Evolutionary conservation across 768 basidiomycete species (phyloP), one percentile per base, ranked within the genome.

Genomic region (Candolleomyces eurysporus): DNA sequence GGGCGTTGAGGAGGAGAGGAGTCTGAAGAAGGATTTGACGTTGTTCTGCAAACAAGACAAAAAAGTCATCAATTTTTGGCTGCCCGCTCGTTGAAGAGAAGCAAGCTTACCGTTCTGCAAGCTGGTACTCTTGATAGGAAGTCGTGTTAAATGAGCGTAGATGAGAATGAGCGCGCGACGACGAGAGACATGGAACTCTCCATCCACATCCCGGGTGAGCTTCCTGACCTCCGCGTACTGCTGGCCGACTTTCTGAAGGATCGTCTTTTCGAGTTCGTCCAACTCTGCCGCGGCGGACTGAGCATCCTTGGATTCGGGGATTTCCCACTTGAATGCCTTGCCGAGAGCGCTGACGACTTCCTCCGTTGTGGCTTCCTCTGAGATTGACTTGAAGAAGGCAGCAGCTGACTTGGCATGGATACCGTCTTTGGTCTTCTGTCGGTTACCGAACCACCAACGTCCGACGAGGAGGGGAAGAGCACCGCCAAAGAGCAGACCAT

Each of bases 371-470:
- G 90, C 88, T 26, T 89, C 87, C 69, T 99, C 96, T 31, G 82
- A 84, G n/a, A 98, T 66, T 4, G 82, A 78, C 71, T 90, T 92
- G 87, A 97, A 99, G 78, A 94, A 94, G 0, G 82, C 78, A 31
- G 93, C 87, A 2, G 96, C 96, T 0, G 94, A 92, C 45, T 78
- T 79, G 22, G 88, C 85, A 62, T 92, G 79, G 59, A 97, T 82
- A 45, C 94, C 94, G 64, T 99, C 97, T 73, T 96, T 96, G 16
- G 97, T 99, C 73, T 85, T 88, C 64, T 86, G 81, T 59, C 91
- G 83, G 66, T 87, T 92, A 4, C 94, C 92, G 69, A 98, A 99
- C 97, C 97, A 99, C 97, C 96, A 98, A 40, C 88, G 14, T 94
- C 91, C 88, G 89, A 66, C 8, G 57, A 48, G 16, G 13, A 36